Evolutionary conservation across 208 protist species (phyloP).

Genomic region (Wallacemonas sp.): DNA sequence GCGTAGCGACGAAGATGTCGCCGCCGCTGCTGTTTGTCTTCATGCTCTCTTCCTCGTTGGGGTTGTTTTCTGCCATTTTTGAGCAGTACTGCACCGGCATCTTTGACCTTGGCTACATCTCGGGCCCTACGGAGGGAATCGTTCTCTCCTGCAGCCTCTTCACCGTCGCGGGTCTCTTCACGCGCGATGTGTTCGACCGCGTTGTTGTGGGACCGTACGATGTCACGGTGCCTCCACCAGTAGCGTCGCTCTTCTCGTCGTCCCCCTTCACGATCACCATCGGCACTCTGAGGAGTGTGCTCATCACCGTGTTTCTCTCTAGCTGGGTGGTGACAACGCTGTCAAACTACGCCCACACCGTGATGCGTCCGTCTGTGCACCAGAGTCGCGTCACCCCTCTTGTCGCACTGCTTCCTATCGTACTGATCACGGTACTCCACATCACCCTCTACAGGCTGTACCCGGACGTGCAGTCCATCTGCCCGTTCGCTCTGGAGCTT

Average conservation of each 20-base stretch:
- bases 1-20: slow-evolving; percentile 37
- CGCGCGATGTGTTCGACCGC: slow-evolving; percentile 44
- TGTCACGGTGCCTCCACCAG: slow-evolving; percentile 11
- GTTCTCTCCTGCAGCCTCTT: slow-evolving; percentile 59
- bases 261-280: slow-evolving; percentile 21
- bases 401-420: slow-evolving; percentile 40
- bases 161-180: slow-evolving; percentile 43
- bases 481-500: slow-evolving; percentile 72
- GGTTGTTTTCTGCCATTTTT: slow-evolving; percentile 79
- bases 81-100: slow-evolving; percentile 91
- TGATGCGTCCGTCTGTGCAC: slow-evolving; percentile 26
- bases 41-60: slow-evolving; percentile 43
- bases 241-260: slow-evolving; percentile 3
- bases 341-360: slow-evolving; percentile 54
- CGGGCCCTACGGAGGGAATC: slow-evolving; percentile 89
- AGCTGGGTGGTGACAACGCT: slow-evolving; percentile 43
- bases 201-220: slow-evolving; percentile 38
- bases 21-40: slow-evolving; percentile 46
- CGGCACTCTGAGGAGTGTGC: slow-evolving; percentile 37
- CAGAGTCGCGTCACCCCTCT: slow-evolving; percentile 22
- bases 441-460: slow-evolving; percentile 44
- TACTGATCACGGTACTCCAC: slow-evolving; percentile 39
- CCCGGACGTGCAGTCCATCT: slow-evolving; percentile 37
- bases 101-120: slow-evolving; percentile 89
- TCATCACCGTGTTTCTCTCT: slow-evolving; percentile 40